Percentiles rank a stretch among this genome's conserved stretches.
phyloP scores from a whole-genome alignment of 2,329 filamentous ascomycete species.

The Pseudocercospora fuligena region DNA sequence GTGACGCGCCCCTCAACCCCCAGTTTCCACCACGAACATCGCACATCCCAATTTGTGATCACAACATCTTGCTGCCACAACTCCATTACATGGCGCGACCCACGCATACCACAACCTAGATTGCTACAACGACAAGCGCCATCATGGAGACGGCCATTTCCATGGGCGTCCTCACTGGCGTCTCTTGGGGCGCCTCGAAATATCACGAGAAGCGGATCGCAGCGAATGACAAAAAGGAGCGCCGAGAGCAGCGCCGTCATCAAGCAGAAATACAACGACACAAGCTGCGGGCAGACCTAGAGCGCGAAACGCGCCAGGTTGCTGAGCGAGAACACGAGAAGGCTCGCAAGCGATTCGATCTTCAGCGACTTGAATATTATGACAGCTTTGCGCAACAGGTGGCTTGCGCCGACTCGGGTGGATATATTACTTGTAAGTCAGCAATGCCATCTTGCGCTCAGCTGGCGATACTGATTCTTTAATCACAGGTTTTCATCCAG shows the following conservation, averaged over 20 bases:
- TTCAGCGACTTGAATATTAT: background rate
- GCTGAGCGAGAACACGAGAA: background rate
- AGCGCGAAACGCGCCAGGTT: background rate
- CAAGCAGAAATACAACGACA: background rate
- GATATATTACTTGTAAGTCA: background rate
- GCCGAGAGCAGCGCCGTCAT: background rate
- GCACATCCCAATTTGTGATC: background rate
- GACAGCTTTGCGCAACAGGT: background rate
- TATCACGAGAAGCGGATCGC: background rate
- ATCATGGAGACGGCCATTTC: background rate
- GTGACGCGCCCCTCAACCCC: background rate
- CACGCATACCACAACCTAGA: background rate
- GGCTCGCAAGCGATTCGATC: background rate
- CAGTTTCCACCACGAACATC: background rate
- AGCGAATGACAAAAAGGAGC: background rate
- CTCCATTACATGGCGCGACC: background rate
- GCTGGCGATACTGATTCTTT: background rate
- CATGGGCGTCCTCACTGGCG: background rate
- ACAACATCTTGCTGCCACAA: background rate
- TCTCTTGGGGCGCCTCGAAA: background rate
- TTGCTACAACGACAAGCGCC: background rate
- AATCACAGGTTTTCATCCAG: background rate
- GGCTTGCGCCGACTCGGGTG: background rate
- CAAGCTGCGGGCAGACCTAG: background rate
- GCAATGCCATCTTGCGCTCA: background rate